Percentiles rank a stretch among this genome's conserved stretches.
These are phyloP conservation scores for Fusarium humuli DNA, from an alignment of 2,329 filamentous ascomycete genomes.

Conservation along the genomic window DNA sequence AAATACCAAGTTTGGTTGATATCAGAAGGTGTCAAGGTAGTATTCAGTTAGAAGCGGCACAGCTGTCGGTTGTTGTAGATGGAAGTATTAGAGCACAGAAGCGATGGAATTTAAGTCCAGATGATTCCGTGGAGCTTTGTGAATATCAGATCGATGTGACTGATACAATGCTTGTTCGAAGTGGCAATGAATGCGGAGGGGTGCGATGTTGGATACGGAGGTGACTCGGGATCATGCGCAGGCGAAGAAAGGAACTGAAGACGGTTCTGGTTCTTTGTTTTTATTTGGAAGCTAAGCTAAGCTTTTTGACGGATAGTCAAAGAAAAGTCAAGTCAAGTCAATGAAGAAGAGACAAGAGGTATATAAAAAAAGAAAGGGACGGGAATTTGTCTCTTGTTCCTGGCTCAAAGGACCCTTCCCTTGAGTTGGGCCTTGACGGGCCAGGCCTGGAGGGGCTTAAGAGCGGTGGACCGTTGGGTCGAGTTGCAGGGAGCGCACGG, in stretches of 20 bases:
- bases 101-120: constrained; percentile 2
- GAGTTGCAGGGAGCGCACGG: constrained; percentile 45
- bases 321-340: constrained; percentile 11
- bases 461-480: constrained; percentile 49
- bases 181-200: constrained; percentile 37
- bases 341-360: constrained; percentile 11
- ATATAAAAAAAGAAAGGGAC: constrained; percentile 13
- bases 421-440: constrained; percentile 41
- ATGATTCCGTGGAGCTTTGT: constrained; percentile 2
- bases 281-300: constrained; percentile 46
- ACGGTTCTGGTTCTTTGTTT: constrained; percentile 30
- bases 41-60: not conserved
- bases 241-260: constrained; percentile 35
- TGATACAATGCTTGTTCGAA: constrained; percentile 19
- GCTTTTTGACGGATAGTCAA: constrained; percentile 36
- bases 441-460: constrained; percentile 43
- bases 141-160: constrained; percentile 19
- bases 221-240: constrained; percentile 37
- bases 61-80: not conserved
- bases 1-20: constrained; percentile 28
- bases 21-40: constrained; percentile 1
- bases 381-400: constrained; percentile 31
- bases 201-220: constrained; percentile 31
- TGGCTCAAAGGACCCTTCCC: constrained; percentile 27
- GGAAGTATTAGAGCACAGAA: constrained; percentile 3